phyloP scores from a whole-genome alignment of 2,329 filamentous ascomycete genomes.

The Fusarium multiceps region DNA sequence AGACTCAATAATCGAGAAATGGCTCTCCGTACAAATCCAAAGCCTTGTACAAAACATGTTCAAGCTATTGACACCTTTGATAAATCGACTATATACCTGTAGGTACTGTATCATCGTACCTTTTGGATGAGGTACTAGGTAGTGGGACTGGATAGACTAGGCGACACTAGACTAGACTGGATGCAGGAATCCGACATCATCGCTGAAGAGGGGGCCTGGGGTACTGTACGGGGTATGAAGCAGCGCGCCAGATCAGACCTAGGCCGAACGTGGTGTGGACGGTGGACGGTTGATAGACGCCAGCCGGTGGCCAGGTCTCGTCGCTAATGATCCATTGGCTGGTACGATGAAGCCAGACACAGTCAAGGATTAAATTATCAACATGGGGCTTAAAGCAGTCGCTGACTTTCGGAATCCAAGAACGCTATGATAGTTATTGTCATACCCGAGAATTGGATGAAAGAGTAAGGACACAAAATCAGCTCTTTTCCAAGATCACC shows the following conservation, averaged over 20 bases:
- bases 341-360: slow-evolving; percentile 23
- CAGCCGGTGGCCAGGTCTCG: slow-evolving; percentile 30
- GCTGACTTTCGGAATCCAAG: background rate
- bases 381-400: slow-evolving; percentile 21
- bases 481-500: too few species aligned
- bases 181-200: slow-evolving; percentile 13
- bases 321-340: slow-evolving; percentile 33
- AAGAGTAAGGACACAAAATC: background rate
- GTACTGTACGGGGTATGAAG: slow-evolving; percentile 3
- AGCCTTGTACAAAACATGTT: background rate
- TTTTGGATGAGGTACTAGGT: background rate
- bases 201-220: slow-evolving; percentile 22
- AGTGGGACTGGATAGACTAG: background rate
- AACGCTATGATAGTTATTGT: background rate
- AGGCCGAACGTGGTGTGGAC: slow-evolving; percentile 37
- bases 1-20: background rate
- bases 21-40: background rate
- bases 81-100: background rate
- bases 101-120: background rate
- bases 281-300: slow-evolving; percentile 41
- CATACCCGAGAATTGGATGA: background rate
- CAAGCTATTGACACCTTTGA: background rate
- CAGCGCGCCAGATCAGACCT: slow-evolving; percentile 1
- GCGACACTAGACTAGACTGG: background rate
- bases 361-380: slow-evolving; percentile 27